phyloP scores from a whole-genome alignment of 2,329 filamentous ascomycete species.

The Aspergillus cejpii region DNA sequence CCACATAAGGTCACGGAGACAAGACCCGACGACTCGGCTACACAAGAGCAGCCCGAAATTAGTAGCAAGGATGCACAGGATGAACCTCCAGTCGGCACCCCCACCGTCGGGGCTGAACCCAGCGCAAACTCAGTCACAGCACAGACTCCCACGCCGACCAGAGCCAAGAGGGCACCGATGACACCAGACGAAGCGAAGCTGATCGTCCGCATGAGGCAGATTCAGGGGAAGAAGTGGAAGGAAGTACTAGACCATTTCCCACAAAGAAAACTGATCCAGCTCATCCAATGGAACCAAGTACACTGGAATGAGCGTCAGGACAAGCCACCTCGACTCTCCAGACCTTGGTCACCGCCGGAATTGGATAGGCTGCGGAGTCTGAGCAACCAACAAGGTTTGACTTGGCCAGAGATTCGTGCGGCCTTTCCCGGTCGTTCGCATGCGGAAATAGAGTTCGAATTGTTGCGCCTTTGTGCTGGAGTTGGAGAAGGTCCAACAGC shows the following conservation, averaged over 20 bases:
- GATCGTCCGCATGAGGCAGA: constrained; percentile 27
- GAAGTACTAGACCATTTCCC: constrained; percentile 28
- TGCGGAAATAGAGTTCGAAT: constrained; percentile 30
- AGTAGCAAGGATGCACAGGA: background rate
- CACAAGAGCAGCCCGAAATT: constrained; percentile 1
- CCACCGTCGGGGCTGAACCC: background rate
- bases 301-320: constrained; percentile 27
- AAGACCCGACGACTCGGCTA: constrained; percentile 7
- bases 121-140: background rate
- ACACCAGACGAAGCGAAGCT: constrained; percentile 30
- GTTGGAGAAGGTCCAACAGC: constrained; percentile 13
- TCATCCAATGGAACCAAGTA: constrained; percentile 23
- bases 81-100: constrained; percentile 2
- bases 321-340: constrained; percentile 23
- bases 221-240: constrained; percentile 24
- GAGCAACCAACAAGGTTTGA: constrained; percentile 24
- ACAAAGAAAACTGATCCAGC: constrained; percentile 14
- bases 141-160: constrained; percentile 17
- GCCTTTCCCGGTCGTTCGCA: constrained; percentile 26
- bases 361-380: constrained; percentile 21
- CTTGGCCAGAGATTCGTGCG: constrained; percentile 26
- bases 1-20: constrained; percentile 10
- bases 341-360: constrained; percentile 28
- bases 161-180: constrained; percentile 15
- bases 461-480: constrained; percentile 29